These are phyloP conservation scores for Ophiostoma sp. DNA, from an alignment of 2,329 filamentous ascomycete species.

Conservation along the genomic window DNA sequence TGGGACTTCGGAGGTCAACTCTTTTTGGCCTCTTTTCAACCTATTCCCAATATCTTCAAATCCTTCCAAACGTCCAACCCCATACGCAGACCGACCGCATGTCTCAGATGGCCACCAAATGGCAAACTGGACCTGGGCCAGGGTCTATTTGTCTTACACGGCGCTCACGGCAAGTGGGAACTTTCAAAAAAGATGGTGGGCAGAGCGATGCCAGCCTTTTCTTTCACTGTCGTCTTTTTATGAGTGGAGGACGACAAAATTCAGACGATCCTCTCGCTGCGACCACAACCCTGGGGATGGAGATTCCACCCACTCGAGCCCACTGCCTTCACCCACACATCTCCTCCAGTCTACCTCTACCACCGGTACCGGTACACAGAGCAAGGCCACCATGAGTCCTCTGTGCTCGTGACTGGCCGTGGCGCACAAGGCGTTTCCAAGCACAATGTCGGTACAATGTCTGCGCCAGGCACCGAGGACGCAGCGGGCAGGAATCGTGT, in stretches of 20 bases:
- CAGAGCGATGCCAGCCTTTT: neutral
- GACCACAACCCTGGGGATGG: neutral
- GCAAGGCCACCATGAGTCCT: neutral
- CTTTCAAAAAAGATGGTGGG: constrained; percentile 10
- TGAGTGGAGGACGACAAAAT: neutral
- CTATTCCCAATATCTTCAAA: neutral
- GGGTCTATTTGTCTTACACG: constrained; percentile 1
- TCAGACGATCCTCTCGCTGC: constrained; percentile 22
- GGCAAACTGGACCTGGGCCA: neutral
- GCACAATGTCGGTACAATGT: neutral
- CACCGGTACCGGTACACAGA: neutral
- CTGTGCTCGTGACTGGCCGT: neutral
- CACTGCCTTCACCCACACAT: neutral
- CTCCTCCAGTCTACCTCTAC: neutral
- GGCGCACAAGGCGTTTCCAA: neutral
- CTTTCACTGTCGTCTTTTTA: neutral
- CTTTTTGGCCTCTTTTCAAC: neutral
- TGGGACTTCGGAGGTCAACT: too few species aligned
- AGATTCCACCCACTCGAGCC: neutral
- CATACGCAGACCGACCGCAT: neutral
- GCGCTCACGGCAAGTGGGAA: neutral
- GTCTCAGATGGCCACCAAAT: constrained; percentile 19
- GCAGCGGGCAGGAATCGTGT: neutral
- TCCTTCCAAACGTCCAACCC: neutral
- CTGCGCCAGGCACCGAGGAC: constrained; percentile 5